A percentile compares a stretch with the other conserved stretches of the same genome.
phyloP scores from a whole-genome alignment of 73 alveolate genomes.

The Paramecium sexaurelia region DNA sequence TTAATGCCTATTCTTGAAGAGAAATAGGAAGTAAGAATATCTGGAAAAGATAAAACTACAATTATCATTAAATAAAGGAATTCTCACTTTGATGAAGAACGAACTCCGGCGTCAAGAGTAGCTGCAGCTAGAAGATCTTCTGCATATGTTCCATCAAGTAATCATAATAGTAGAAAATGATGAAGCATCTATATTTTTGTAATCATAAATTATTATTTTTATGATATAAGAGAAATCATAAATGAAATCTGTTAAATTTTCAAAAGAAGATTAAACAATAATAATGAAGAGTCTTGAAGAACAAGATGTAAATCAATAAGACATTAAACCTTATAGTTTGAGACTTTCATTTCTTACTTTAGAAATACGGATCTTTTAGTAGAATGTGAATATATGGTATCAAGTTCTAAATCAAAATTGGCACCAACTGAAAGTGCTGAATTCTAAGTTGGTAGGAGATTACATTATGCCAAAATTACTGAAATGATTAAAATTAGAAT shows the following conservation, averaged over 20 bases:
- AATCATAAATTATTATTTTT: background rate
- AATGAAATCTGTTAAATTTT: background rate
- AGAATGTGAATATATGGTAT: background rate
- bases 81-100: constrained; percentile 9
- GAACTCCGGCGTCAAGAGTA: constrained; percentile 36
- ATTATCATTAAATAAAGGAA: background rate
- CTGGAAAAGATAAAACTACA: background rate
- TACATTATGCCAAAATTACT: background rate
- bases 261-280: background rate
- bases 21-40: background rate
- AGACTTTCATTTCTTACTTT: background rate
- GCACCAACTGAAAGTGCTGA: background rate
- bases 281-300: background rate
- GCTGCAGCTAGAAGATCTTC: constrained; percentile 45
- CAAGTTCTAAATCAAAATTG: background rate
- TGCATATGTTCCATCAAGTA: constrained; percentile 26
- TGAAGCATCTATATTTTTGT: background rate
- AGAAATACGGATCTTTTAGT: background rate
- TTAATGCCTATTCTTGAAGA: constrained; percentile 55
- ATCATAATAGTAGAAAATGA: background rate
- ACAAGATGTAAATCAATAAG: background rate
- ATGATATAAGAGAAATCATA: background rate
- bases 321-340: background rate
- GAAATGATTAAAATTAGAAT: background rate
- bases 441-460: background rate